Evolutionary conservation across 2,329 filamentous ascomycete species (phyloP), one percentile per base, ranked within the genome.

Genomic region (Penicillium nordicum): DNA sequence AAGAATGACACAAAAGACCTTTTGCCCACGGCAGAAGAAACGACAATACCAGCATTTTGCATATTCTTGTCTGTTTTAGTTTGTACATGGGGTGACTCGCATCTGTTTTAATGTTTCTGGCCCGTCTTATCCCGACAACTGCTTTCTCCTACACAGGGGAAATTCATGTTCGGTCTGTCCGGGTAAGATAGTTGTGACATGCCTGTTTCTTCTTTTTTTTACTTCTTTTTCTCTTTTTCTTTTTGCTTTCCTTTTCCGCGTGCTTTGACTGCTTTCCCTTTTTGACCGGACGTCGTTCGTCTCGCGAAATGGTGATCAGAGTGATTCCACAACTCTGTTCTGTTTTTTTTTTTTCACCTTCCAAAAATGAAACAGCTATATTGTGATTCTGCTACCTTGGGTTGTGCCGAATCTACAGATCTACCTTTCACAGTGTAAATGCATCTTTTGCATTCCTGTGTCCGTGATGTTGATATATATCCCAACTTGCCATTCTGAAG

Each of bases 31-130:
- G 63, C 64, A 67, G 67, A 68, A 70, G 67, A 69, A 60, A 72
- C 69, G 70, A 72, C 70, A 65, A 70, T 65, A 67, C 66, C 63
- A 67, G 71, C 70, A 73, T 56, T 68, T 72, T 72, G 69, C 69
- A 72, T 72, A 64, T 66, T 63, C 47, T 63, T 65, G 56, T 65
- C 63, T 67, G 65, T 69, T 69, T 61, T 63, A 60, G 59, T 64
- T 67, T 71, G 66, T 71, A 71, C 63, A 71, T 68, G 65, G 68
- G 67, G 63, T 61, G 61, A 64, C 60, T 65, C 65, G 68, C 67
- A 69, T 71, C 57, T 53, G 61, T 52, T 68, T 69, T 70, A 65
- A 67, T 65, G 58, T 58, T 63, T 62, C 49, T 57, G 53, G 50
- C 57, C 60, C 59, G 44, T 44, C 57, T 53, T 61, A 32, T 40